Conservation (phyloP, 1,284 basidiomycete genomes). For the Meira nashicola region DNA sequence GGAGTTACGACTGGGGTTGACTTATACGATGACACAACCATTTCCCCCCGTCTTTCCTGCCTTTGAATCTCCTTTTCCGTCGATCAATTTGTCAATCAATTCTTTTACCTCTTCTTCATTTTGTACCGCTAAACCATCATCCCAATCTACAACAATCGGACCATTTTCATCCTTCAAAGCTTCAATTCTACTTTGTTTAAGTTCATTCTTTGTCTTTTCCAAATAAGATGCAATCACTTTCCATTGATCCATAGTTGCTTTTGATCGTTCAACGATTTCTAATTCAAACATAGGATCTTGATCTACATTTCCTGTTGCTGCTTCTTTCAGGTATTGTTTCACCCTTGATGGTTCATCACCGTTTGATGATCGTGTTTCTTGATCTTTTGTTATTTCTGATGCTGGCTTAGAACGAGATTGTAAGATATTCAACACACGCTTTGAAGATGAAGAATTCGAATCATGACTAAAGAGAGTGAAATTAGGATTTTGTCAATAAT, state of each 20-base stretch:
- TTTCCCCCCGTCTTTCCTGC: not conserved
- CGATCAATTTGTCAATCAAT: not conserved
- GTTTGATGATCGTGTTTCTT: not conserved
- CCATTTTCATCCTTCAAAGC: conserved; percentile 1
- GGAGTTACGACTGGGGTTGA: not conserved
- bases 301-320: not conserved
- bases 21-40: conserved; percentile 2
- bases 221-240: conserved; percentile 4
- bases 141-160: conserved; percentile 8
- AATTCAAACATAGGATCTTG: not conserved
- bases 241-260: conserved; percentile 8
- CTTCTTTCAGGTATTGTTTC: not conserved
- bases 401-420: not conserved
- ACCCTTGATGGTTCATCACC: not conserved
- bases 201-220: not conserved
- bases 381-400: not conserved
- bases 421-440: not conserved
- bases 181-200: not conserved
- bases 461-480: conserved; percentile 6
- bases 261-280: not conserved
- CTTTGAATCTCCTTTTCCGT: not conserved
- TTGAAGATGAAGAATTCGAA: not conserved
- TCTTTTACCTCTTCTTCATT: conserved; percentile 5
- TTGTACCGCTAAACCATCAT: not conserved
- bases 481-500: not conserved